Conservation (phyloP, 75 land plant genomes). For the Larix kaempferi region DNA sequence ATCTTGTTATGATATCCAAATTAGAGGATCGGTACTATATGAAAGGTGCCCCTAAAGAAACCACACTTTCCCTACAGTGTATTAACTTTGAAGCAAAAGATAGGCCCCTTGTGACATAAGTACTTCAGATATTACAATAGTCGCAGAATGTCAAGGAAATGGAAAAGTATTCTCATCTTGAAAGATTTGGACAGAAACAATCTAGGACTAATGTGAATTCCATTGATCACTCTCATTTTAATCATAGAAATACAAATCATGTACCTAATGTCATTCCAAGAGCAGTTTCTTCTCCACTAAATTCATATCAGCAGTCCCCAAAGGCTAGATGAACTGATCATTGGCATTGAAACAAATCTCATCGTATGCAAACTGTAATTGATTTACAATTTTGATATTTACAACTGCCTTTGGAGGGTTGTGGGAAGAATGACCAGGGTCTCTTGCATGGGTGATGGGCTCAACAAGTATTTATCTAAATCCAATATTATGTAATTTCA, state of each 20-base stretch:
- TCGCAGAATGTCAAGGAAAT: constrained; percentile 4
- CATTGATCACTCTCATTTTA: not conserved
- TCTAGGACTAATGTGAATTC: not conserved
- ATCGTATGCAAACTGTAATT: not conserved
- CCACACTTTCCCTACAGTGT: constrained; percentile 32
- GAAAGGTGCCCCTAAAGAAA: constrained; percentile 27
- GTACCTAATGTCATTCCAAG: not conserved
- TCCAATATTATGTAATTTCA: not conserved
- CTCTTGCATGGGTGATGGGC: not conserved
- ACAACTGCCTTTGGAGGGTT: not conserved
- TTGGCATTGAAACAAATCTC: not conserved
- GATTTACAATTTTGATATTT: not conserved
- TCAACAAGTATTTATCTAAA: too few relatives aligned
- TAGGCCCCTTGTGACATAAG: constrained; percentile 39
- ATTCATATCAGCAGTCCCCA: not conserved
- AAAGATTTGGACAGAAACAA: not conserved
- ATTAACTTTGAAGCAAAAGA: constrained; percentile 27
- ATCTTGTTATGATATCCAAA: constrained; percentile 32
- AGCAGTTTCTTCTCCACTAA: not conserved
- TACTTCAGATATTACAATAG: constrained; percentile 28
- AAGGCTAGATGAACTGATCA: not conserved
- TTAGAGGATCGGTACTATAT: constrained; percentile 42
- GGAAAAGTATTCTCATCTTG: not conserved
- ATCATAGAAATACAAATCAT: not conserved
- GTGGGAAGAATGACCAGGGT: not conserved